Evolutionary conservation across 2,329 filamentous ascomycete genomes (phyloP).

Genomic region (Monosporascus ibericus): DNA sequence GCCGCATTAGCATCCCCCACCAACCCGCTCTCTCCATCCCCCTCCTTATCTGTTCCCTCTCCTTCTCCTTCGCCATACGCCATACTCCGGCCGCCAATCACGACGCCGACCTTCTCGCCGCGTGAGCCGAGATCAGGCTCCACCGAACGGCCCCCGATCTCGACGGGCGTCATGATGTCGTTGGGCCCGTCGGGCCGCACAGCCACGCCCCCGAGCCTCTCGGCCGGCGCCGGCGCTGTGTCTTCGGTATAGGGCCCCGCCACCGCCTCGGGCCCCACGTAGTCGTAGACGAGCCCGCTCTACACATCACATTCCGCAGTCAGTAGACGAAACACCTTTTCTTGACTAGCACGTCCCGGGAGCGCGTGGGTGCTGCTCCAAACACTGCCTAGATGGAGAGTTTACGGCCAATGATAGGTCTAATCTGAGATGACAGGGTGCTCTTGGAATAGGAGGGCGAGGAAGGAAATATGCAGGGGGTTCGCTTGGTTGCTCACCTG

Average conservation of each 20-base stretch:
- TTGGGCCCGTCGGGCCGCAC: constrained; percentile 38
- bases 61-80: constrained; percentile 3
- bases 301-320: no score
- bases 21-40: constrained; percentile 9
- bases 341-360: no score
- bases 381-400: no score
- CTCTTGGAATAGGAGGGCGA: no score
- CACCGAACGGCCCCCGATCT: constrained; percentile 36
- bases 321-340: no score
- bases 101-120: background rate
- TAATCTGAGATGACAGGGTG: no score
- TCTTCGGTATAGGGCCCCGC: constrained; percentile 40
- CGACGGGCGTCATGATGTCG: constrained; percentile 46
- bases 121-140: background rate
- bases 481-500: background rate
- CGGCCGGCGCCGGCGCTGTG: constrained; percentile 24
- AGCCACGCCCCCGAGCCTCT: constrained; percentile 34
- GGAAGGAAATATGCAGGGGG: no score
- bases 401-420: no score
- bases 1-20: constrained; percentile 4
- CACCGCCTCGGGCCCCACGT: constrained; percentile 38
- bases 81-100: background rate
- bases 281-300: constrained; percentile 31
- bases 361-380: no score
- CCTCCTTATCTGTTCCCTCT: constrained; percentile 4